These are phyloP conservation scores for Irpex rosettiformis DNA, from an alignment of 1,284 basidiomycete species.

Conservation along the genomic window DNA sequence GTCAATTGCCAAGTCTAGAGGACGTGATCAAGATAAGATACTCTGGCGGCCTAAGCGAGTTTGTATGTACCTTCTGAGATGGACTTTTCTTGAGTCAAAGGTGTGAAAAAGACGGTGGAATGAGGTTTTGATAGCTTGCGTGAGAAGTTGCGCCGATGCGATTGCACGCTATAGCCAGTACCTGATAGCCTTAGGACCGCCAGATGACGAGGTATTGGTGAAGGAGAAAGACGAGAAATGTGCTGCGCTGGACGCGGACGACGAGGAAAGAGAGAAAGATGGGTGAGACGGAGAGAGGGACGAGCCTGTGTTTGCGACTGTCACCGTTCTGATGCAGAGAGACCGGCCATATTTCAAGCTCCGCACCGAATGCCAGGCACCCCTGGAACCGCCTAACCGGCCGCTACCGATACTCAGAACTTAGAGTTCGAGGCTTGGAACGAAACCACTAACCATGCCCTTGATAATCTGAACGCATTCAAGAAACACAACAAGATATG, in stretches of 20 bases:
- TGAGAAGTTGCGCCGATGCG: neutral
- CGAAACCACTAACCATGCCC: no score
- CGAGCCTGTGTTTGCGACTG: neutral
- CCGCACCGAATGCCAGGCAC: neutral
- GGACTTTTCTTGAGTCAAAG: constrained; percentile 18
- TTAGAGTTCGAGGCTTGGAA: no score
- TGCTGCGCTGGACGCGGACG: neutral
- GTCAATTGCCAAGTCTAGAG: neutral
- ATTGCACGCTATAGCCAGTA: neutral
- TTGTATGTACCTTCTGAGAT: constrained; percentile 6
- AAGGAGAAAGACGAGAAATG: neutral
- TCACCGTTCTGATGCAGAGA: neutral
- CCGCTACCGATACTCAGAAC: no score
- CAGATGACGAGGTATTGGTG: neutral
- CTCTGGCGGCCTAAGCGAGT: neutral
- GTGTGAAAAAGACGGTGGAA: constrained; percentile 5
- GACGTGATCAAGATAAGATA: neutral
- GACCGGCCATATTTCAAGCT: neutral
- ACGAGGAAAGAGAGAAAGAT: constrained; percentile 1
- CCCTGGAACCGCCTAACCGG: no score
- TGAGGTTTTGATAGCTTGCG: constrained; percentile 4
- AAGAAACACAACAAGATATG: no score
- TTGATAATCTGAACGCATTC: no score
- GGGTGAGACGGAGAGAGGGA: constrained; percentile 1
- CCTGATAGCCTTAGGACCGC: neutral